These are phyloP conservation scores for Lithohypha guttulata DNA, from an alignment of 2,329 filamentous ascomycete genomes.

Conservation along the genomic window DNA sequence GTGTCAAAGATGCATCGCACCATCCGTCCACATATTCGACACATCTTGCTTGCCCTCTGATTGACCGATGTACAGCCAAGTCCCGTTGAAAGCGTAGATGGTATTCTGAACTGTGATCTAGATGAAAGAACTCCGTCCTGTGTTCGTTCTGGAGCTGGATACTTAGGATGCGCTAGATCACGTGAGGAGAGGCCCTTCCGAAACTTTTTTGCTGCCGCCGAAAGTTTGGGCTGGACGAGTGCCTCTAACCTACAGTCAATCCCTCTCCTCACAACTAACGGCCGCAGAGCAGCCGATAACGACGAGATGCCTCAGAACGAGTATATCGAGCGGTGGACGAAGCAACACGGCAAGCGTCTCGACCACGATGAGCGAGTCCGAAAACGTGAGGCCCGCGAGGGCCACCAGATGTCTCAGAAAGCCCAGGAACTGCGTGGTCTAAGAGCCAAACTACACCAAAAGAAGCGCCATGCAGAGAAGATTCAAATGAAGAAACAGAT, in stretches of 20 bases:
- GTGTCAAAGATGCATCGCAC: slow-evolving; percentile 23
- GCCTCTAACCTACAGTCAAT: too few relatives aligned
- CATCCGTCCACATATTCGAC: slow-evolving; percentile 22
- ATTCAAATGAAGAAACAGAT: slow-evolving; percentile 95
- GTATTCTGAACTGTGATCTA: too few relatives aligned
- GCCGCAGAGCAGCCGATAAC: background rate
- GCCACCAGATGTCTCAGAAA: slow-evolving; percentile 76
- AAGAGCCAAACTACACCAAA: slow-evolving; percentile 81
- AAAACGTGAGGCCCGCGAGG: slow-evolving; percentile 79
- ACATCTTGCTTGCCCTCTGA: slow-evolving; percentile 21
- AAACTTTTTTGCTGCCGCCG: too few relatives aligned
- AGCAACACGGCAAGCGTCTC: slow-evolving; percentile 52
- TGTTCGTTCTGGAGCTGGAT: too few relatives aligned
- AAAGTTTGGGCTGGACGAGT: too few relatives aligned
- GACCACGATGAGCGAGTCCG: slow-evolving; percentile 82
- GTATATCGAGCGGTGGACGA: slow-evolving; percentile 57
- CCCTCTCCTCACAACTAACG: too few relatives aligned
- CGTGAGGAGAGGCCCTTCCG: background rate
- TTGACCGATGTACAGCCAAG: too few relatives aligned
- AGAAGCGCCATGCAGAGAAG: slow-evolving; percentile 94
- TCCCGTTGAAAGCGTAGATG: too few relatives aligned
- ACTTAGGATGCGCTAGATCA: background rate
- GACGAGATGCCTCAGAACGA: slow-evolving; percentile 22
- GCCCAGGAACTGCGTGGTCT: slow-evolving; percentile 89
- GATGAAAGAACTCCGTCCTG: too few relatives aligned